Conservation (phyloP, 768 basidiomycete genomes). For the Leccinum rimulosum region DNA sequence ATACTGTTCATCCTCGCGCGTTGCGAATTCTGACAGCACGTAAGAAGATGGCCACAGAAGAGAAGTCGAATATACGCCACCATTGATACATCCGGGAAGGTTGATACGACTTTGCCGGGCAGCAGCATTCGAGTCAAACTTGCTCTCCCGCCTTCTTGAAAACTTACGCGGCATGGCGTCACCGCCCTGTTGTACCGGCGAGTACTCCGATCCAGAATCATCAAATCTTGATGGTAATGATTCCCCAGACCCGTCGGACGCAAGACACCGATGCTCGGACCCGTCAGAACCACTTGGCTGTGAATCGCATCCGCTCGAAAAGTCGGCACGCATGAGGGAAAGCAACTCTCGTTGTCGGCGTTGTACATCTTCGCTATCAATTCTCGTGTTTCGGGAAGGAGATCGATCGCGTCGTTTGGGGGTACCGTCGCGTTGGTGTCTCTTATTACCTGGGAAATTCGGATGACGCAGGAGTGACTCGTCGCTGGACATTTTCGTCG, state of each 20-base stretch:
- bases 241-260: slow-evolving; percentile 19
- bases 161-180: neutral
- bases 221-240: slow-evolving; percentile 21
- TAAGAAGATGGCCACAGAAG: slow-evolving; percentile 5
- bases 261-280: slow-evolving; percentile 10
- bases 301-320: slow-evolving; percentile 20
- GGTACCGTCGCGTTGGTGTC: slow-evolving; percentile 5
- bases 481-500: slow-evolving; percentile 7
- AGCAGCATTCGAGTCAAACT: slow-evolving; percentile 1
- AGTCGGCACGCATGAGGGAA: slow-evolving; percentile 1
- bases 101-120: slow-evolving; percentile 5
- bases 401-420: slow-evolving; percentile 16
- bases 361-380: slow-evolving; percentile 10
- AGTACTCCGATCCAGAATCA: slow-evolving; percentile 34
- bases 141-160: slow-evolving; percentile 6
- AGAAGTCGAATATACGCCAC: slow-evolving; percentile 11
- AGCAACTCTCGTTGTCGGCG: slow-evolving; percentile 22
- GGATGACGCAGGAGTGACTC: slow-evolving; percentile 4
- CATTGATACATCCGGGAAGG: neutral
- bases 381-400: slow-evolving; percentile 1
- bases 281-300: slow-evolving; percentile 17
- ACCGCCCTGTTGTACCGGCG: slow-evolving; percentile 23
- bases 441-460: slow-evolving; percentile 10
- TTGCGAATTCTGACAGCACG: slow-evolving; percentile 4
- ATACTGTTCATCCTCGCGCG: slow-evolving; percentile 16